Base-by-base conservation (phyloP, 768 basidiomycete genomes). In the Ramaria rubella region DNA sequence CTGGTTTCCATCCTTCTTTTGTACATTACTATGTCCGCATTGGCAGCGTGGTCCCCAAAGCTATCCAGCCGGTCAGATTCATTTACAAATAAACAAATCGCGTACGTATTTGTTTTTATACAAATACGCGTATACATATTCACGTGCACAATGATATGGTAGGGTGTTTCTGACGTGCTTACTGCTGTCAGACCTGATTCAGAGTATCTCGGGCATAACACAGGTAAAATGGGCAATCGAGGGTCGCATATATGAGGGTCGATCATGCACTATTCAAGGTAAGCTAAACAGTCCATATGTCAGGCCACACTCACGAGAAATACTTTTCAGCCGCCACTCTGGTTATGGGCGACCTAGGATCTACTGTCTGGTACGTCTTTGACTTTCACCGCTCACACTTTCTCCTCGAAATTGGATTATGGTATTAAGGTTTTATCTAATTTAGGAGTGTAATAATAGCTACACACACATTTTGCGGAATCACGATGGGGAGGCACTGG, bases 91-190 rank as follows among this genome's bases (percentile, higher is more conserved):
- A 26, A 44, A 26, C 56, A 58, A 26, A 26, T 58, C 11, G 56
- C 49, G 56, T 58, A 19, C 34, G 56, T 49, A 34, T 17, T 5
- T 50, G 17, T 31, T 6, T 30, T 15, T 26, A 24, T 46, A n/a
- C n/a, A 14, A 17, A 5, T n/a, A n/a, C n/a, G n/a, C n/a, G n/a
- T n/a, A 11, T 12, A 23, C 44, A 11, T 11, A 46, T 12, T 11
- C 12, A 9, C 12, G n/a, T n/a, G n/a, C n/a, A n/a, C n/a, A n/a
- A n/a, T n/a, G n/a, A n/a, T n/a, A n/a, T 14, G 12, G 12, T 31
- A 58, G 58, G 26, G 51, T 58, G 9, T 58, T 58, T 40, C 40
- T 58, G 27, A 44, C 48, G n/a, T 58, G 58, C 27, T 29, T 58
- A 2, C 49, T 58, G 23, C 17, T 53, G 17, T 58, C 58, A 21